A percentile compares a stretch with the other conserved stretches of the same genome.
Conservation (phyloP, 1,284 basidiomycete species). For the Pseudozyma flocculosa region DNA sequence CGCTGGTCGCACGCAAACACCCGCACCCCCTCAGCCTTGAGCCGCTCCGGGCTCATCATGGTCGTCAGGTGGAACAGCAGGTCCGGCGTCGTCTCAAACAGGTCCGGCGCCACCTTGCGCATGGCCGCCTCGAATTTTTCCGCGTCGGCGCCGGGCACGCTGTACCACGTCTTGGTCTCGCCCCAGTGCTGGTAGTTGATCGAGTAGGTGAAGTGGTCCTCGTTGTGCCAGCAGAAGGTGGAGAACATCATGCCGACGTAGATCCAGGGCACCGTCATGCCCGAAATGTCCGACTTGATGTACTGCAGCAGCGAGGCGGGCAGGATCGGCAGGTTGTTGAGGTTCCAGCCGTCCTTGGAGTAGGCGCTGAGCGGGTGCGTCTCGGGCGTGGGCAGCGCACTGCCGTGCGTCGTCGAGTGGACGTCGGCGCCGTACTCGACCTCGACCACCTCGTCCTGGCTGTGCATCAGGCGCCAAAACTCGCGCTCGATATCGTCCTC, state of each 20-base stretch:
- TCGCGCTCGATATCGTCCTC: conserved; percentile 91
- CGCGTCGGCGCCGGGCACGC: conserved; percentile 88
- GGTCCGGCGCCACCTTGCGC: conserved; percentile 88
- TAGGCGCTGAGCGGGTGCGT: conserved; percentile 84
- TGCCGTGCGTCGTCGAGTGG: conserved; percentile 95
- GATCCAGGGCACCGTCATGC: conserved; percentile 99
- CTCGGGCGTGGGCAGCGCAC: conserved; percentile 91
- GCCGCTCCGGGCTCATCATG: conserved; percentile 89
- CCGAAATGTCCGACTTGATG: conserved; percentile 98
- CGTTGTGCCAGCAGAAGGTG: conserved; percentile 99
- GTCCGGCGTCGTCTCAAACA: conserved; percentile 97
- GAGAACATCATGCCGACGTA: conserved; percentile 99
- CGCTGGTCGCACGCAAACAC: conserved; percentile 94
- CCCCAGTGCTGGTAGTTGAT: conserved; percentile 84
- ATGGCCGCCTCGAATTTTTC: conserved; percentile 96
- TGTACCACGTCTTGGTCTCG: conserved; percentile 99
- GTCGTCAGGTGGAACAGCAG: conserved; percentile 96
- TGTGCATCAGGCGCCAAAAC: conserved; percentile 95
- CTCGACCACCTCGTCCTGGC: conserved; percentile 85
- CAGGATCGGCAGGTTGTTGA: conserved; percentile 93
- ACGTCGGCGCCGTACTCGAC: conserved; percentile 99
- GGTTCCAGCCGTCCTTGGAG: conserved; percentile 91
- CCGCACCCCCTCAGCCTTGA: conserved; percentile 85
- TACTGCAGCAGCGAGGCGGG: conserved; percentile 80
- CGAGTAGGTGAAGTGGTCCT: conserved; percentile 94